phyloP scores from a whole-genome alignment of 1,139 yeast genomes.

The Protomyces inouyei region DNA sequence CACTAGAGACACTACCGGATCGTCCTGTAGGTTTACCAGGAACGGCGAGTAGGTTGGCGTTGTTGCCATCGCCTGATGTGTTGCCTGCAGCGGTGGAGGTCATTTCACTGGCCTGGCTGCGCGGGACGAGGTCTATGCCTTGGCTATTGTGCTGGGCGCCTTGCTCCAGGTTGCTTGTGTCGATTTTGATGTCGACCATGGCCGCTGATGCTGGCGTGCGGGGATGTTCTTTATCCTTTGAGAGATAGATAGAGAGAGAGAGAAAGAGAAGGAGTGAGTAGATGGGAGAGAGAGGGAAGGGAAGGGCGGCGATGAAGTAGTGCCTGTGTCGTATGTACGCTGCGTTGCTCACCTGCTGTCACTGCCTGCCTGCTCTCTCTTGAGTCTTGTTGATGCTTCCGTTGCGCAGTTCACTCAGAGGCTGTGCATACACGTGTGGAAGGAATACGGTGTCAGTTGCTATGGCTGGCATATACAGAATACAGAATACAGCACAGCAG shows the following conservation, averaged over 20 bases:
- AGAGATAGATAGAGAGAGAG: not conserved
- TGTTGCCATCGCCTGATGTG: not conserved
- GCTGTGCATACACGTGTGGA: too few species aligned
- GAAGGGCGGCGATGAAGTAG: too few species aligned
- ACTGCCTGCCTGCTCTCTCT: too few species aligned
- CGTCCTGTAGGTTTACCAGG: not conserved
- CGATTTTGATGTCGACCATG: slow-evolving; percentile 1
- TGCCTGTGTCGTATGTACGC: too few species aligned
- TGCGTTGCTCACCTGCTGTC: not conserved
- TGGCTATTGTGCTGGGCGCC: not conserved
- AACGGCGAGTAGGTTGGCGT: not conserved
- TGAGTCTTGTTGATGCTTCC: not conserved
- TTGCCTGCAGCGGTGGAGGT: not conserved
- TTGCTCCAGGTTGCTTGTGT: not conserved
- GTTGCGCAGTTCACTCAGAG: not conserved
- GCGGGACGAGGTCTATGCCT: not conserved
- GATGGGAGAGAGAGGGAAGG: not conserved
- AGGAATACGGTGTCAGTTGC: too few species aligned
- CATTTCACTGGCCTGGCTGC: not conserved
- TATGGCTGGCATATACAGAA: too few species aligned
- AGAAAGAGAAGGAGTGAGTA: not conserved
- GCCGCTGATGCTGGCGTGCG: not conserved
- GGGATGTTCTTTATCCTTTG: too few species aligned
- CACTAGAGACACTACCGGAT: not conserved
- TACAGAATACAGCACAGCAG: too few species aligned